phyloP scores from a whole-genome alignment of 257 asterid species.

The Anisodus acutangulus region DNA sequence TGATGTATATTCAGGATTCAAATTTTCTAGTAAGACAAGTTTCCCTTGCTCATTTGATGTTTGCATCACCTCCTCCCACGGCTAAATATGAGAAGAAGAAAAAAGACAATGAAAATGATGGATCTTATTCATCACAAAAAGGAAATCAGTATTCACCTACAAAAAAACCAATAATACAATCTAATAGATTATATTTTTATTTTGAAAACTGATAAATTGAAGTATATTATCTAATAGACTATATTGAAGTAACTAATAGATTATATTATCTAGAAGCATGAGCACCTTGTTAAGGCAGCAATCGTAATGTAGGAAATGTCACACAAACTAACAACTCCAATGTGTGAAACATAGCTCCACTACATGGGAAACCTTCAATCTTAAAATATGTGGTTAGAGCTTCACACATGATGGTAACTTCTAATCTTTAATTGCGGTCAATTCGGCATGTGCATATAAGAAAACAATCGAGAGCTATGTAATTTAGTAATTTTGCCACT shows the following conservation, averaged over 20 bases:
- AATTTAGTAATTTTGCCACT: not conserved
- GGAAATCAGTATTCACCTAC: not conserved
- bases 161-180: conserved; percentile 1
- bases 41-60: conserved; percentile 60
- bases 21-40: conserved; percentile 68
- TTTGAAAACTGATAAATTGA: too few species aligned
- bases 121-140: conserved; percentile 19
- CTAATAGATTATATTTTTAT: not conserved
- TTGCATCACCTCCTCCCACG: conserved; percentile 70
- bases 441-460: not conserved
- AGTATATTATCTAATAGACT: too few species aligned
- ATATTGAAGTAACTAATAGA: not conserved
- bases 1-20: conserved; percentile 76
- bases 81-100: conserved; percentile 42
- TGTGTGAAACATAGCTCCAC: not conserved
- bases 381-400: not conserved
- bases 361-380: not conserved
- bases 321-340: not conserved
- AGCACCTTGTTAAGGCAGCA: not conserved
- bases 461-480: not conserved
- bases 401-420: not conserved
- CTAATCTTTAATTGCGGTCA: not conserved
- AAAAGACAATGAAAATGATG: conserved; percentile 16
- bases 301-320: not conserved
- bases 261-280: not conserved